phyloP scores from a whole-genome alignment of 345 rosid species.

The Raphanus sativus region DNA sequence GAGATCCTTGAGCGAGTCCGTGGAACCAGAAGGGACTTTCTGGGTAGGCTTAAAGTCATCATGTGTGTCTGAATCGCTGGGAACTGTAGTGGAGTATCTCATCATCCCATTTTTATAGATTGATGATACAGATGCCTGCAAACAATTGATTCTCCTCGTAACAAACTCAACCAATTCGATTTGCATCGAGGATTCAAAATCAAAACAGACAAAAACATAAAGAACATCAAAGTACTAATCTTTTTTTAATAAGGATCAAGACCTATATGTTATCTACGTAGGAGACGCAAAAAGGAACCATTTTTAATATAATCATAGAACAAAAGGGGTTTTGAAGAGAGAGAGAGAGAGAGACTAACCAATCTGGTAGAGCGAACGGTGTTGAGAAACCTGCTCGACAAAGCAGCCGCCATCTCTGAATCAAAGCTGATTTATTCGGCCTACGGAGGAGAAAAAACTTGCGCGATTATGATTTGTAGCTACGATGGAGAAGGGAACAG shows the following conservation, averaged over 20 bases:
- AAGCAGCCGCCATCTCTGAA: constrained; percentile 56
- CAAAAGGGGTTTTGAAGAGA: background rate
- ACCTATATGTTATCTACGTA: background rate
- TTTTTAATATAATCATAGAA: background rate
- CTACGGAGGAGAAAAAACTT: background rate
- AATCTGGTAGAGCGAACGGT: constrained; percentile 47
- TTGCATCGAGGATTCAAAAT: background rate
- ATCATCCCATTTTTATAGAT: constrained; percentile 44
- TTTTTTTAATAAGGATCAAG: background rate
- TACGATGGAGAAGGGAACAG: background rate
- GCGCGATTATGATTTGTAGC: background rate
- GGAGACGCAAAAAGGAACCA: background rate
- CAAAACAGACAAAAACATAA: background rate
- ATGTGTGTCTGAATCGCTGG: constrained; percentile 79
- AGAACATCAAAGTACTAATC: background rate
- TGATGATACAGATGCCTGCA: constrained; percentile 50
- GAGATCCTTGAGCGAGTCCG: constrained; percentile 55
- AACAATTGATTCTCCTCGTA: constrained; percentile 30
- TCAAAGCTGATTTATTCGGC: background rate
- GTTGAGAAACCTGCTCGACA: constrained; percentile 53
- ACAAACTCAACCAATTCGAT: background rate
- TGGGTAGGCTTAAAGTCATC: constrained; percentile 74
- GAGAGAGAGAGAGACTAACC: constrained; percentile 45
- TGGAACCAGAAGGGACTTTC: constrained; percentile 50
- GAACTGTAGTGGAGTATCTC: constrained; percentile 51